Base-by-base conservation (phyloP, 2,329 filamentous ascomycete species). In the Epicoccum nigrum region DNA sequence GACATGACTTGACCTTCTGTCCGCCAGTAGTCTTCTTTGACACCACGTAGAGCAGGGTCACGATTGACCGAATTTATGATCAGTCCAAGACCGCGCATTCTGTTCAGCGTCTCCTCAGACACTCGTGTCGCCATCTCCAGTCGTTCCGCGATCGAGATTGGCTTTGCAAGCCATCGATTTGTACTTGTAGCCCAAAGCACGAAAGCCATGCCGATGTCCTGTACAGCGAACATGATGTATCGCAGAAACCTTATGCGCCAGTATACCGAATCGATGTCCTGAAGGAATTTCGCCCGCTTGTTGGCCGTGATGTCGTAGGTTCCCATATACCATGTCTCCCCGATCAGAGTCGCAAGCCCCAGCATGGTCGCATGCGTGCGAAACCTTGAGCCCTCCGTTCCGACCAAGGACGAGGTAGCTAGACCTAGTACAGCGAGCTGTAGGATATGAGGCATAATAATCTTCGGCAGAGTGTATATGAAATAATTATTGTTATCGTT, bases 21-120 rank as follows among this genome's bases (percentile, higher is more conserved):
- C 8, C 79, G 77, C 93, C 93, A 97, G 74, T 97, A 97, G 13
- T 79, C 81, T 60, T 87, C 83, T 41, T 83, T 82, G 51, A 82
- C 81, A 2, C 74, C 79, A 52, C 92, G 84, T 71, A 97, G 76
- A 34, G 82, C 82, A 56, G 84, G 81, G 74, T 97, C 90, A 47
- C 92, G 78, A 49, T 88, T 79, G 13, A 89, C 82, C 2, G 90
- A 90, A 76, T 97, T 97, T 69, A 88, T 84, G 37, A 96, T 77
- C 50, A 96, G 85, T 7, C 85, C 88, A 30, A 89, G 76, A 0
- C 88, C 89, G 60, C 83, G 86, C 54, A 96, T 71, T 70, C 87
- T 91, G 46, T 83, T 81, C 68, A 86, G 82, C 11, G 83, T 79
- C 4, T 75, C 74, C 34, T 84, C 82, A 40, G 96, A 72, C 3